These are phyloP conservation scores for Neurospora discreta DNA, from an alignment of 495 filamentous ascomycete genomes.

Conservation along the genomic window DNA sequence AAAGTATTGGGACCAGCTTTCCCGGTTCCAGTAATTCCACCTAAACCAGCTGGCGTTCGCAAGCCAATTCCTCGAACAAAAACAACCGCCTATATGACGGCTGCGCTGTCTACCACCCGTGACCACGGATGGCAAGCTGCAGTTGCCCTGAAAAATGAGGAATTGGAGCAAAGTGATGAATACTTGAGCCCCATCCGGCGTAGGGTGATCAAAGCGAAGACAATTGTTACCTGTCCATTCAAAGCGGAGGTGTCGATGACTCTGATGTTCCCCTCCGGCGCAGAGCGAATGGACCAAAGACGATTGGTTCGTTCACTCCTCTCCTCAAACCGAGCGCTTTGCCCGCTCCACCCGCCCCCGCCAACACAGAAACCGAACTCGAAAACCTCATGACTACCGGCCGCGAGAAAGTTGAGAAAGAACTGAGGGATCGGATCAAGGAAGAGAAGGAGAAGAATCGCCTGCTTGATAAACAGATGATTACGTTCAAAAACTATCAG, in stretches of 20 bases:
- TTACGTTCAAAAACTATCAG: background rate
- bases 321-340: background rate
- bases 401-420: background rate
- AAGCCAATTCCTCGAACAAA: background rate
- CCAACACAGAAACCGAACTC: background rate
- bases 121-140: background rate
- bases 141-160: background rate
- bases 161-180: too few relatives aligned
- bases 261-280: background rate
- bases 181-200: background rate
- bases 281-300: too few relatives aligned
- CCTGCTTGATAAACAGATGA: background rate
- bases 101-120: background rate
- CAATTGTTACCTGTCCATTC: too few relatives aligned
- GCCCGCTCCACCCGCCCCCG: background rate
- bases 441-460: background rate
- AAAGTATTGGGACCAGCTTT: background rate
- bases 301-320: too few relatives aligned
- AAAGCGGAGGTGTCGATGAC: too few relatives aligned
- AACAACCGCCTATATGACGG: background rate
- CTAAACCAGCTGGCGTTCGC: background rate
- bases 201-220: too few relatives aligned
- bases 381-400: background rate
- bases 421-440: background rate
- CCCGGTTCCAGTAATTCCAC: background rate